Evolutionary conservation across 768 basidiomycete genomes (phyloP).

Genomic region (Cubamyces lactineus): DNA sequence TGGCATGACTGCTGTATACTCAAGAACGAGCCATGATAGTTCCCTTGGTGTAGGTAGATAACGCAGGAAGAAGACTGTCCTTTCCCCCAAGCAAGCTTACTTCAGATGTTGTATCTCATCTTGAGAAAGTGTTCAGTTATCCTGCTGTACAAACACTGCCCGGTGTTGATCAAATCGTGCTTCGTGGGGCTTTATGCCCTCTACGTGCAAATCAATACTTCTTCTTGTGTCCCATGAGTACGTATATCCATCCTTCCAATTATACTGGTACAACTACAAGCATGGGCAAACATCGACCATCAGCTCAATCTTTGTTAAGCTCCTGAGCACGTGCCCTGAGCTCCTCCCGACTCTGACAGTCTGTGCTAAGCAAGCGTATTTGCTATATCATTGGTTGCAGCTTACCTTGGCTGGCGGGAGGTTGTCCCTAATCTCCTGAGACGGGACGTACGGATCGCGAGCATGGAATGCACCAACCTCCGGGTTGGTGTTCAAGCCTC

Average conservation of each 20-base stretch:
- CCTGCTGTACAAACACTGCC: too few relatives aligned
- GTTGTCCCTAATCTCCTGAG: slow-evolving; percentile 7
- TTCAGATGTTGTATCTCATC: too few relatives aligned
- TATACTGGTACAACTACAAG: background rate
- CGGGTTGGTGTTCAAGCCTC: slow-evolving; percentile 18
- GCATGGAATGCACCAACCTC: slow-evolving; percentile 32
- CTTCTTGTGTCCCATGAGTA: background rate
- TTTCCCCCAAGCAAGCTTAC: too few relatives aligned
- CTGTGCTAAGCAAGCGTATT: too few relatives aligned
- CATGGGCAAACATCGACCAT: background rate
- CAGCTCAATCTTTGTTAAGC: slow-evolving; percentile 25
- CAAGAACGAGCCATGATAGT: too few relatives aligned
- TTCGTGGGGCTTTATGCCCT: too few relatives aligned
- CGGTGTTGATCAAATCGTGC: too few relatives aligned
- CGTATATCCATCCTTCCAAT: background rate
- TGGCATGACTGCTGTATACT: too few relatives aligned
- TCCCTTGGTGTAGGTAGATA: too few relatives aligned
- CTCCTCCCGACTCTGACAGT: slow-evolving; percentile 23
- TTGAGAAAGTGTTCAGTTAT: too few relatives aligned
- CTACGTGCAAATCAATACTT: too few relatives aligned
- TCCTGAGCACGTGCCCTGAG: slow-evolving; percentile 21
- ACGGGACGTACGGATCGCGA: slow-evolving; percentile 12
- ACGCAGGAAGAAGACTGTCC: too few relatives aligned
- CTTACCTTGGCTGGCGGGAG: slow-evolving; percentile 13
- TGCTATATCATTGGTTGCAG: background rate